Base-by-base conservation (phyloP, 2,329 filamentous ascomycete species). In the Apiospora malaysiana region DNA sequence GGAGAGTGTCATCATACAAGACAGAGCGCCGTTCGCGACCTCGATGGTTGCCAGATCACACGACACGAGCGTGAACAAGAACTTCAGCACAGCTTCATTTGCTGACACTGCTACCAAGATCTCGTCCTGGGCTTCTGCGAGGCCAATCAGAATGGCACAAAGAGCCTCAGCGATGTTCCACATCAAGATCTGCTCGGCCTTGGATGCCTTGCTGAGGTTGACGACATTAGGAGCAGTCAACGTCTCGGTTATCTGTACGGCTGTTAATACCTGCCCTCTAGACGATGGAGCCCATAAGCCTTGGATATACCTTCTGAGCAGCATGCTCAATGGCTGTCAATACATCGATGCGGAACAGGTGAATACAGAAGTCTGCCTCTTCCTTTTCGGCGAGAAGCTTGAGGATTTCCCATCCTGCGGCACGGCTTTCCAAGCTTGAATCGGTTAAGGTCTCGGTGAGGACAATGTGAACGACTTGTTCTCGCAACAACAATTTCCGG, bases 331-430 rank as follows among this genome's bases (percentile, higher is more conserved):
- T 84, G 25, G 90, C 88, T 40, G 87, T 89, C 71, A 92, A 76
- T 18, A 91, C 80, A 77, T 92, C 90, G 40, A 88, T 82, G 59
- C 91, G 83, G 76, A 87, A 92, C 71, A 93, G 79, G 74, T 92
- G 90, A 25, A 92, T 82, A 73, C 89, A 91, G 71, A 92, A 92
- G 76, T 92, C 90, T 16, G 87, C 83, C 75, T 91, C 90, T 78
- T 92, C 91, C 76, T 91, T 87, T 73, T 88, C 83, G 2, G 87
- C 88, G 69, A 93, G 83, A 56, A 89, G 85, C 73, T 87, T 85
- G 69, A 93, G 81, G 73, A 92, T 90, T 16, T 88, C 87, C 91
- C 91, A 93, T n/a, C 89, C 91, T 25, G 90, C 88, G 59, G 89
- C 88, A 66, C 88, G 85, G 75, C 89, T 89, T 80, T 92, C 90